Evolutionary conservation across 2,329 filamentous ascomycete genomes (phyloP), one percentile per base, ranked within the genome.

Genomic region (Trichoderma sp.): DNA sequence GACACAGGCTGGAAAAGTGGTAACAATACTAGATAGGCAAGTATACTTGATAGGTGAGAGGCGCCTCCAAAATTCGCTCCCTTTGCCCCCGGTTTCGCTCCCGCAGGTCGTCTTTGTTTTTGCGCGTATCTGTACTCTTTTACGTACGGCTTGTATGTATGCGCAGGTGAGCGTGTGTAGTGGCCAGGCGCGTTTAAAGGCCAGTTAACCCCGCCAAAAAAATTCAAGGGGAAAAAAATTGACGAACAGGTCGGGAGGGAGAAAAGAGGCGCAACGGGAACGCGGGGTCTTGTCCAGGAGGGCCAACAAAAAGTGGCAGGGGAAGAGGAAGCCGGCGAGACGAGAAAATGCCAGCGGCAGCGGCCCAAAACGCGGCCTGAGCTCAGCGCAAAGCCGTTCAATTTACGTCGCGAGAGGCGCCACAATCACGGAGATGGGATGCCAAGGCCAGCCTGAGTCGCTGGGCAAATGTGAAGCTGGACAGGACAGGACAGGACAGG

Each of bases 151-250:
- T 53, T 38, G 59, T 63, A 63, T 33, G 59, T 75, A 21, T 64
- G 41, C 62, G 65, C 29, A 56, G 56, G 29, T 74, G 62, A 38
- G 38, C 24, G 59, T 63, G 24, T 68, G 73, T 64, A 67, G 73
- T 67, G 62, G 67, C 56, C 33, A 75, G 68, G 64, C 69, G 60
- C 69, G 69, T 72, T 72, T 53, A 72, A 64, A 72, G 60, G 41
- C 69, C 41, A 64, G 50, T 71, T 24, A 66, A 75, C 74, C 74
- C 74, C 74, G 66, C 74, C 67, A 75, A 71, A 75, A 67, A 74
- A 75, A 74, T 60, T 65, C 24, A 59, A 75, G 35, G 63, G 63
- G 59, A 50, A 75, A 75, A 75, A 53, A 75, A 29, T 35, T 64
- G 27, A 33, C 33, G 35, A 75, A 75, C 71, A 66, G 27, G 18